A percentile compares a stretch with the other conserved stretches of the same genome.
Evolutionary conservation across 306 rosid genomes (phyloP).

Genomic region (Delonix regia): DNA sequence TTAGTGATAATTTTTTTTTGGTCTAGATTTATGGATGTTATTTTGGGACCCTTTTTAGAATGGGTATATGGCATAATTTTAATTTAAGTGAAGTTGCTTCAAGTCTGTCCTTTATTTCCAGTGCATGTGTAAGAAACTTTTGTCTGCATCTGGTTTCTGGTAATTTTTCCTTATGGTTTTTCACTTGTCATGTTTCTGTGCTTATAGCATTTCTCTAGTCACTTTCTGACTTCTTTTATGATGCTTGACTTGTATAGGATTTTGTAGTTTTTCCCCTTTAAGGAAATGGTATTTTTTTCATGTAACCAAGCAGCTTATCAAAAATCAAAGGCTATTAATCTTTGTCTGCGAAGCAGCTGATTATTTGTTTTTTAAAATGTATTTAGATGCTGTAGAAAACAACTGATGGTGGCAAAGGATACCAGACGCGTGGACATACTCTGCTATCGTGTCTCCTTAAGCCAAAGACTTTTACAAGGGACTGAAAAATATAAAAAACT

Average conservation of each 20-base stretch:
- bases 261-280: not conserved
- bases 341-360: not conserved
- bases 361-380: constrained; percentile 33
- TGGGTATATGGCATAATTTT: no score
- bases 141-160: constrained; percentile 4
- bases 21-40: not conserved
- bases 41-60: not conserved
- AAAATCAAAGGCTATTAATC: not conserved
- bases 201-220: not conserved
- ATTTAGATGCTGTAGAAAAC: constrained; percentile 85
- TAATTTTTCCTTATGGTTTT: not conserved
- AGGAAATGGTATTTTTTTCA: not conserved
- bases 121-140: not conserved
- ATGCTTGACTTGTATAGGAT: not conserved
- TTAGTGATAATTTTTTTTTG: not conserved
- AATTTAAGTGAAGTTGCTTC: not conserved
- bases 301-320: not conserved
- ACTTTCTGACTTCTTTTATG: not conserved
- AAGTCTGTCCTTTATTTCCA: not conserved
- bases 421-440: constrained; percentile 93
- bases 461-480: constrained; percentile 84
- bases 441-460: constrained; percentile 83
- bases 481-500: constrained; percentile 62
- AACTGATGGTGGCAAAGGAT: constrained; percentile 73
- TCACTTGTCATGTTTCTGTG: not conserved